phyloP scores from a whole-genome alignment of 2,329 filamentous ascomycete genomes.

The Penicillium sp. region DNA sequence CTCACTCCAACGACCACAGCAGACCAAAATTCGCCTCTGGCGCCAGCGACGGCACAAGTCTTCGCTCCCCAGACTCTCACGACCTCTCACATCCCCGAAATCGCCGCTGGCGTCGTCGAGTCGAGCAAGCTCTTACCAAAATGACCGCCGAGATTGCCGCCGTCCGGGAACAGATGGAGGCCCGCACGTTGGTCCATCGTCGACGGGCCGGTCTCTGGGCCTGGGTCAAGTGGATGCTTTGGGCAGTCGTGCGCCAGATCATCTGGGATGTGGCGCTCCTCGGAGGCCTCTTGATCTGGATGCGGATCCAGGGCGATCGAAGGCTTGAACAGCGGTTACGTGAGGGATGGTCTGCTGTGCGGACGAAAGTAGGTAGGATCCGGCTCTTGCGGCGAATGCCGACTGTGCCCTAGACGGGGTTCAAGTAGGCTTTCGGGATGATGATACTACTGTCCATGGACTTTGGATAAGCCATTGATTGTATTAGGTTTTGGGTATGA shows the following conservation, averaged over 20 bases:
- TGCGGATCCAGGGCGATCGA: constrained; percentile 38
- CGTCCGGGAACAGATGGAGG: constrained; percentile 80
- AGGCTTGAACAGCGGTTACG: constrained; percentile 37
- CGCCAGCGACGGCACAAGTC: constrained; percentile 5
- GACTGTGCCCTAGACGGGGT: constrained; percentile 19
- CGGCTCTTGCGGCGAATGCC: constrained; percentile 23
- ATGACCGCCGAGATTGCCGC: constrained; percentile 91
- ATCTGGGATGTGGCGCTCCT: constrained; percentile 60
- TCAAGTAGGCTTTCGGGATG: too few relatives aligned
- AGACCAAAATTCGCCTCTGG: constrained; percentile 12
- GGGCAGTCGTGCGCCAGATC: constrained; percentile 66
- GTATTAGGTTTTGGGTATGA: too few relatives aligned
- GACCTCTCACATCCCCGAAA: constrained; percentile 76
- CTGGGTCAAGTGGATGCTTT: constrained; percentile 66
- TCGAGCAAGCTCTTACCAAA: constrained; percentile 80
- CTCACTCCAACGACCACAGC: constrained; percentile 31
- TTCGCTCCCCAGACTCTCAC: constrained; percentile 67
- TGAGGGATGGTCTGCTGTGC: constrained; percentile 30
- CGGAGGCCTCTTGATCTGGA: constrained; percentile 35
- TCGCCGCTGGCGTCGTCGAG: constrained; percentile 67
- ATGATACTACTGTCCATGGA: too few relatives aligned
- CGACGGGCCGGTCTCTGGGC: constrained; percentile 59
- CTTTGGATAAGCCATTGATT: too few relatives aligned
- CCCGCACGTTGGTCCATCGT: constrained; percentile 64
- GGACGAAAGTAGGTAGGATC: constrained; percentile 25